Evolutionary conservation across 2,329 filamentous ascomycete species (phyloP), one percentile per base, ranked within the genome.

Genomic region (Botryotinia calthae): DNA sequence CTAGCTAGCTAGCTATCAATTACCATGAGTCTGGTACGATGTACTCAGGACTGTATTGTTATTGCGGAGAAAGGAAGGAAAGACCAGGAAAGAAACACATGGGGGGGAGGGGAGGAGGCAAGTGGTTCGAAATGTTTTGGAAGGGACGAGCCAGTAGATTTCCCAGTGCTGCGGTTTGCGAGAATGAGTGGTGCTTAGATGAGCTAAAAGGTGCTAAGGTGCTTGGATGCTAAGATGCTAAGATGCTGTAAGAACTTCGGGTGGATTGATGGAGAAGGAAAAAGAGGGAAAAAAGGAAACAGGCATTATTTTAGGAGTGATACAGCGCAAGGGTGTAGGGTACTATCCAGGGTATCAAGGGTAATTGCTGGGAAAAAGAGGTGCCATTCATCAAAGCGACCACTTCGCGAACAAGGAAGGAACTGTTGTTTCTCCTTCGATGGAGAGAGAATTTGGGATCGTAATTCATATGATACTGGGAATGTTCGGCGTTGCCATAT

Each of bases 51-150:
- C 31, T 20, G n/a, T 37, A 51, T 16, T 54, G 12, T 65, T n/a
- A 51, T 48, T 51, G 63, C 63, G 44, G 63, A 65, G 28, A 51
- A 51, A 54, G 31, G 64, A 67, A 67, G 46, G 64, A 56, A 67
- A 54, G 64, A 9, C 25, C 5, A 22, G 46, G 44, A 34, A 37
- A n/a, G 14, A 48, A 37, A 10, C 25, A n/a, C 48, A 54, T 54
- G 31, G 59, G 12, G 59, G 25, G 12, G 2, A 18, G 10, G 34
- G 58, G 2, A 25, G 16, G 22, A n/a, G 37, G 37, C 12, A 56
- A 56, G n/a, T 28, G 51, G n/a, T 28, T 56, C n/a, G 51, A 8
- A 28, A 56, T 56, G 51, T 56, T 56, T 56, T 56, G 51, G 25
- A 54, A 54, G 51, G n/a, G 6, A 54, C 51, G 25, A 54, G 51